Evolutionary conservation across 768 basidiomycete genomes (phyloP), one percentile per base, ranked within the genome.

Genomic region (Lyophyllum semitale): DNA sequence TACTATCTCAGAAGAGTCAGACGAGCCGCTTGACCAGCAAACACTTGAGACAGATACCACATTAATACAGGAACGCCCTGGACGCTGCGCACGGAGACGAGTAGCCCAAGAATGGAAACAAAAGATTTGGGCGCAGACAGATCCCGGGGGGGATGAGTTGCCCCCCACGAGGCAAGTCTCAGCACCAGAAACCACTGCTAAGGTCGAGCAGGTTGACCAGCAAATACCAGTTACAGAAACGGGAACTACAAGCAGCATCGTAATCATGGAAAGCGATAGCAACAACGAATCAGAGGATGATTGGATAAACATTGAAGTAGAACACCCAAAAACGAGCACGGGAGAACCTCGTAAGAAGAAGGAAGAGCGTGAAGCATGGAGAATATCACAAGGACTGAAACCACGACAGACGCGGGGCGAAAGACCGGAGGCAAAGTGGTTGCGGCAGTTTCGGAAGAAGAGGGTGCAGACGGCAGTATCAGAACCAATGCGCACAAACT

Each of bases 401-500:
- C 8, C 22, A 12, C 6, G 23, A 25, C 3, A 8, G 13, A 43
- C 22, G 15, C 25, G 23, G 25, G 42, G 5, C 2, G 27, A 26
- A 7, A 44, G 15, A 17, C 27, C 9, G 27, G 12, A 27, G 20
- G 15, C 6, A 12, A 44, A 25, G 22, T 11, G 27, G 26, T 8
- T n/a, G n/a, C n/a, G n/a, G n/a, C n/a, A n/a, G n/a, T n/a, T 15
- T 11, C 27, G 17, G 15, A 2, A 7, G 8, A 4, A 9, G 29
- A 29, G 15, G 18, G 17, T 37, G 35, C n/a, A 38, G 17, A 38
- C 7, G 18, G 37, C 37, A n/a, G 8, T 6, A 37, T 4, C 35
- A 4, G 37, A 38, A 38, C 37, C 26, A 53, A 8, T 17, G 37
- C 44, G 33, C 35, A 40, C n/a, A 53, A 55, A 61, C 45, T 48